These are phyloP conservation scores for Mycena vulgaris DNA, from an alignment of 768 basidiomycete species.

Conservation along the genomic window DNA sequence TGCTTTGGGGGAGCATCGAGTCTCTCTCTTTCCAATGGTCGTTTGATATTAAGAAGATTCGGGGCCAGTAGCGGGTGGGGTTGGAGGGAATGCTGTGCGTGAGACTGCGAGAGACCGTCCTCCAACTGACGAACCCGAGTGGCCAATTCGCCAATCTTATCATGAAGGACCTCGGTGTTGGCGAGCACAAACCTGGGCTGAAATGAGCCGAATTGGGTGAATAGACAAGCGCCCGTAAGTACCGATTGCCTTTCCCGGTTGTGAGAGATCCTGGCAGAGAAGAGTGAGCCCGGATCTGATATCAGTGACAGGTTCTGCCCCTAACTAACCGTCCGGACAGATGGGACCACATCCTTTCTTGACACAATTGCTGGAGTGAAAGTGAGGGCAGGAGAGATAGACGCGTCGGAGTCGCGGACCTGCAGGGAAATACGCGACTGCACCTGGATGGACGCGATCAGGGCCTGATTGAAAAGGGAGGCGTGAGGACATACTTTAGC, in stretches of 20 bases:
- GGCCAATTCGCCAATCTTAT: slow-evolving; percentile 75
- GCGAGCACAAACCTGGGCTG: slow-evolving; percentile 74
- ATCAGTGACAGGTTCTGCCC: slow-evolving; percentile 31
- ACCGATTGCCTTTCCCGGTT: slow-evolving; percentile 84
- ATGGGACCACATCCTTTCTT: slow-evolving; percentile 75
- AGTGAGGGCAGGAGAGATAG: slow-evolving; percentile 10
- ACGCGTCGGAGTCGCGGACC: slow-evolving; percentile 52
- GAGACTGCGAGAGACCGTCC: slow-evolving; percentile 72
- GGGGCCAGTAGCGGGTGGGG: slow-evolving; percentile 73
- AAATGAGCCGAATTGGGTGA: slow-evolving; percentile 21
- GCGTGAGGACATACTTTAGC: slow-evolving; percentile 65
- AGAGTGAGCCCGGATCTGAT: slow-evolving; percentile 22
- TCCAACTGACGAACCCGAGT: slow-evolving; percentile 79
- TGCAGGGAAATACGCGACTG: slow-evolving; percentile 77
- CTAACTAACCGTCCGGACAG: slow-evolving; percentile 81
- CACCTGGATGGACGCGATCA: slow-evolving; percentile 57
- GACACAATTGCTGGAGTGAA: slow-evolving; percentile 63
- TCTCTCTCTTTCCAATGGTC: slow-evolving; percentile 64
- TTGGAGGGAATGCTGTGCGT: slow-evolving; percentile 62
- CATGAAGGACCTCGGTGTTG: slow-evolving; percentile 78
- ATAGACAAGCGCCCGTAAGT: slow-evolving; percentile 25
- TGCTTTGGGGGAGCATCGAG: slow-evolving; percentile 56
- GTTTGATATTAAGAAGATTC: slow-evolving; percentile 75
- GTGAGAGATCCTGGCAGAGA: slow-evolving; percentile 71
- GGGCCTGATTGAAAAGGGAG: slow-evolving; percentile 24